Conservation (phyloP, 768 basidiomycete genomes). For the Mycena crocata region DNA sequence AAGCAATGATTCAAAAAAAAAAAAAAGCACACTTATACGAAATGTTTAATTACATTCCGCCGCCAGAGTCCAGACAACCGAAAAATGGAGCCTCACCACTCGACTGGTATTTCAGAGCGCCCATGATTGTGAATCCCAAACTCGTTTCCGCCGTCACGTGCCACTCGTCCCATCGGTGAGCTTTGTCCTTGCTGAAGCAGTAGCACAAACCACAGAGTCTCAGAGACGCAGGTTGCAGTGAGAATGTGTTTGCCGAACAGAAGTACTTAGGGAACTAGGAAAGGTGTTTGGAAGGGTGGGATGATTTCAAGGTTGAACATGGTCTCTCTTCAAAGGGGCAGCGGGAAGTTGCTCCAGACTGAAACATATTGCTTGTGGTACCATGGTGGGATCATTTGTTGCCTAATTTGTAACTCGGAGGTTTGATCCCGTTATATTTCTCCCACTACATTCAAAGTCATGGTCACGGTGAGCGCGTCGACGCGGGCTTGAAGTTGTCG, state of each 20-base stretch:
- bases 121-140: slow-evolving; percentile 4
- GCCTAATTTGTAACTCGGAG: neutral
- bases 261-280: too few relatives aligned
- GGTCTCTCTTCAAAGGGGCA: neutral
- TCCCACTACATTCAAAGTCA: too few relatives aligned
- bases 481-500: too few relatives aligned
- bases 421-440: neutral
- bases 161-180: slow-evolving; percentile 8
- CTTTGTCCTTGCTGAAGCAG: slow-evolving; percentile 5
- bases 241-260: neutral
- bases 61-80: neutral
- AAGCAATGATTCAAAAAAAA: too few relatives aligned
- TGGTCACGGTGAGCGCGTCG: too few relatives aligned
- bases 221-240: neutral
- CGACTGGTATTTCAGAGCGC: slow-evolving; percentile 9
- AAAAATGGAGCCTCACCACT: slow-evolving; percentile 15
- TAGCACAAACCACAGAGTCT: neutral
- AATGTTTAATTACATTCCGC: neutral
- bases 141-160: neutral
- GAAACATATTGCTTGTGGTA: neutral
- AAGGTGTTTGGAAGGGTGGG: neutral
- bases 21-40: too few relatives aligned
- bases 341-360: neutral
- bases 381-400: neutral
- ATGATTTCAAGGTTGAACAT: neutral